Evolutionary conservation across 495 filamentous ascomycete genomes (phyloP).

Genomic region (Penicillium paradoxum): DNA sequence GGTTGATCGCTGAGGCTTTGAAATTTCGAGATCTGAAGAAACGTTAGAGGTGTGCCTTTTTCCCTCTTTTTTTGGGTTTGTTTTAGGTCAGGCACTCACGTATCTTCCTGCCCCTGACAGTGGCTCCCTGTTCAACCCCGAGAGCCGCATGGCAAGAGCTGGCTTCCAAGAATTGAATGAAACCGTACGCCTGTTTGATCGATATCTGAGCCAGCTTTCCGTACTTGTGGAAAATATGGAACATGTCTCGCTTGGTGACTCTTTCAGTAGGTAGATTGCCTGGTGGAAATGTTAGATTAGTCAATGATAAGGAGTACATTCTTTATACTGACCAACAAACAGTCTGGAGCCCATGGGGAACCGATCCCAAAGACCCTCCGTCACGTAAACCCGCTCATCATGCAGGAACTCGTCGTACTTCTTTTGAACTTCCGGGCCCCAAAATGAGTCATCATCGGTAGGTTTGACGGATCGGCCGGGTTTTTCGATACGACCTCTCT

Average conservation of each 20-base stretch:
- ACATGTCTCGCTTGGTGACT: conserved; percentile 90
- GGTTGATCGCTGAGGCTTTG: conserved; percentile 78
- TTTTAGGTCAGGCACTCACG: conserved; percentile 57
- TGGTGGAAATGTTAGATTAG: conserved; percentile 30
- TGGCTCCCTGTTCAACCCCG: conserved; percentile 67
- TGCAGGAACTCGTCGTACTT: conserved; percentile 78
- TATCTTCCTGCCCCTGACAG: conserved; percentile 80
- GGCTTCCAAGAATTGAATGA: conserved; percentile 85
- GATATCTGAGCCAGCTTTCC: conserved; percentile 91
- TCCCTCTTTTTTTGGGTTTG: neutral
- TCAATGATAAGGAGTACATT: neutral
- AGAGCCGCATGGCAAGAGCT: conserved; percentile 69
- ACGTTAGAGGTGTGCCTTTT: too few species aligned
- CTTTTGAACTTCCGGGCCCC: conserved; percentile 60
- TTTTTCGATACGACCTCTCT: conserved; percentile 31
- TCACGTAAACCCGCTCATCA: conserved; percentile 73
- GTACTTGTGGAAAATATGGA: conserved; percentile 79
- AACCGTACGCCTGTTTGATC: conserved; percentile 94
- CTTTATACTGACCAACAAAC: conserved; percentile 73
- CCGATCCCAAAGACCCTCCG: conserved; percentile 87
- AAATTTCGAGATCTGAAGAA: conserved; percentile 80
- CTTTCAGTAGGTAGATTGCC: conserved; percentile 91
- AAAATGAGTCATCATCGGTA: conserved; percentile 47
- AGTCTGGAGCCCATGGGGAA: conserved; percentile 82
- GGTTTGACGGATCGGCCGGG: conserved; percentile 23